These are phyloP conservation scores for Pseudognaphalium luteoalbum DNA, from an alignment of 129 eudicot species.

Conservation along the genomic window DNA sequence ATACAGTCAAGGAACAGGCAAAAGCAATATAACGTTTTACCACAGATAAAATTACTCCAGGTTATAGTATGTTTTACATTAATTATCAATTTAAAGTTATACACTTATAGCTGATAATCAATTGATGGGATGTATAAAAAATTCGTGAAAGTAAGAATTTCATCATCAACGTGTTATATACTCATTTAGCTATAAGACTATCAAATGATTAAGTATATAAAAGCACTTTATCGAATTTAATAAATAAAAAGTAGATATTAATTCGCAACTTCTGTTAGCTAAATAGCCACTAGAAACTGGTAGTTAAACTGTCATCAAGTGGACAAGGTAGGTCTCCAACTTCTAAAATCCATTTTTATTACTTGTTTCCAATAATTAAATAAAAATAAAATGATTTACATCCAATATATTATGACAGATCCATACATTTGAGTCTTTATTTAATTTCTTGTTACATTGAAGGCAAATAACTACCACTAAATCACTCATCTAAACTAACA, in stretches of 20 bases:
- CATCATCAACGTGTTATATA: neutral
- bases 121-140: neutral
- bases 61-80: neutral
- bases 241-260: neutral
- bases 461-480: neutral
- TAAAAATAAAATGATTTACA: too few relatives aligned
- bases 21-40: neutral
- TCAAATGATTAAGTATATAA: neutral
- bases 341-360: neutral
- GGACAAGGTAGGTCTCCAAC: constrained; percentile 31
- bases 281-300: neutral
- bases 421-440: neutral
- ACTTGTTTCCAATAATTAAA: too few relatives aligned
- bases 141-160: neutral
- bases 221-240: neutral
- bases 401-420: neutral
- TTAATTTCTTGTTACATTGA: constrained; percentile 12
- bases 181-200: neutral
- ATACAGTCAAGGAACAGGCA: constrained; percentile 8
- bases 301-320: constrained; percentile 17
- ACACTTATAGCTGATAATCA: neutral
- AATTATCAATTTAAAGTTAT: neutral
- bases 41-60: constrained; percentile 10
- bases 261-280: neutral
- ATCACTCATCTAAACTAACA: neutral